Conservation (phyloP, 202 grass and related monocot genomes). For the Carex sylvatica region DNA sequence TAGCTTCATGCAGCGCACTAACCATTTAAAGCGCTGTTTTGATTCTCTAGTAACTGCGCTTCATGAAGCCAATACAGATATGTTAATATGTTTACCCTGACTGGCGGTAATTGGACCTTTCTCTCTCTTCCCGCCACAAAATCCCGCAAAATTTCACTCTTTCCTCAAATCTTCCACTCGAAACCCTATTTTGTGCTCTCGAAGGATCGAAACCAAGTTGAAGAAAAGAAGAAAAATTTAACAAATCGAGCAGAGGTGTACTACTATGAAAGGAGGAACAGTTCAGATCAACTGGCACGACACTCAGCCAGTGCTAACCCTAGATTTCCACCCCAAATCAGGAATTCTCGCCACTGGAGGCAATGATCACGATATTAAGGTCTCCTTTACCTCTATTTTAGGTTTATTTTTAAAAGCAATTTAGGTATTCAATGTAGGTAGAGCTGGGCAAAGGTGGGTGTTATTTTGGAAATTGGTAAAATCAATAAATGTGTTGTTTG, state of each 20-base stretch:
- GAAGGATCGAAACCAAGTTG: neutral
- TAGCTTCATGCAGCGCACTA: too few relatives aligned
- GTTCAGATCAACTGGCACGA: conserved; percentile 99
- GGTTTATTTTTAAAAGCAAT: neutral
- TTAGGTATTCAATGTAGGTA: neutral
- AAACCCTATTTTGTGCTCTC: neutral
- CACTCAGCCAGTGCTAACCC: conserved; percentile 84
- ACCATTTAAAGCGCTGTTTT: too few relatives aligned
- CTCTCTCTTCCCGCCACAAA: conserved; percentile 24
- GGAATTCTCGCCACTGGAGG: conserved; percentile 86
- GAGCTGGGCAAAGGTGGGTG: neutral
- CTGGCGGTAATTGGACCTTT: neutral
- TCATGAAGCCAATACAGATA: too few relatives aligned
- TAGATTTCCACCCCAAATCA: conserved; percentile 85
- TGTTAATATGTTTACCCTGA: too few relatives aligned
- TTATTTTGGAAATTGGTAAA: conserved; percentile 5
- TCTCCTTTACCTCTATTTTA: neutral
- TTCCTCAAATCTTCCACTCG: neutral
- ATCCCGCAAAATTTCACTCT: neutral
- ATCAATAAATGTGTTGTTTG: neutral
- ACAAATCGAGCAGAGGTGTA: neutral
- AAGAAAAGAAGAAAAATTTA: neutral
- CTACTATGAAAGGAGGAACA: conserved; percentile 84
- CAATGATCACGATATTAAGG: conserved; percentile 94
- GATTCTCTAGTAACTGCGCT: too few relatives aligned